Evolutionary conservation across 2,329 filamentous ascomycete genomes (phyloP).

Genomic region (Botryotinia convoluta): DNA sequence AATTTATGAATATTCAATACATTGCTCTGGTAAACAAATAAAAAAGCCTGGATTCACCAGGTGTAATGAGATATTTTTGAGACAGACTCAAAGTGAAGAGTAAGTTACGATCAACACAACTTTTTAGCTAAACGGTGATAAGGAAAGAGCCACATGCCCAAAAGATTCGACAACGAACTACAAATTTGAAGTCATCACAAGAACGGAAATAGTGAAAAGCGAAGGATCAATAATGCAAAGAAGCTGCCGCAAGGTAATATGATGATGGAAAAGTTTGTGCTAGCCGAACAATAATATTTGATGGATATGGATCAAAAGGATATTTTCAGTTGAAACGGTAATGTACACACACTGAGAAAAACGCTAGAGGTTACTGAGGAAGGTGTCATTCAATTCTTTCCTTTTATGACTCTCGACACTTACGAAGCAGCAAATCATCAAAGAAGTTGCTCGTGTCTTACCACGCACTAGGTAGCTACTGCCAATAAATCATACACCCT

Average conservation of each 20-base stretch:
- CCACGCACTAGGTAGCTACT: not conserved
- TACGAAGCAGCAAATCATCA: not conserved
- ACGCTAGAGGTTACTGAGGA: not conserved
- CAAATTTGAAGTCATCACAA: not conserved
- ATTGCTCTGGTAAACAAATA: not conserved
- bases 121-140: not conserved
- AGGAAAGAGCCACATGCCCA: not conserved
- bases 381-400: not conserved
- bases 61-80: not conserved
- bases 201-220: no score
- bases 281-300: not conserved
- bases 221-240: no score
- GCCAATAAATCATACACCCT: not conserved
- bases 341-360: no score
- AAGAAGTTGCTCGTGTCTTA: not conserved
- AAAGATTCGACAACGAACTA: not conserved
- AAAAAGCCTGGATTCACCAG: not conserved
- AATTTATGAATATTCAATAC: not conserved
- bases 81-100: not conserved
- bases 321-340: not conserved
- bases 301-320: not conserved
- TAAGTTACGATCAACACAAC: not conserved
- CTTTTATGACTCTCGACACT: no score
- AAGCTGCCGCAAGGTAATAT: no score
- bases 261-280: rapidly evolving